These are phyloP conservation scores for Aspergillus brunneoviolaceus DNA, from an alignment of 2,329 filamentous ascomycete genomes.

Conservation along the genomic window DNA sequence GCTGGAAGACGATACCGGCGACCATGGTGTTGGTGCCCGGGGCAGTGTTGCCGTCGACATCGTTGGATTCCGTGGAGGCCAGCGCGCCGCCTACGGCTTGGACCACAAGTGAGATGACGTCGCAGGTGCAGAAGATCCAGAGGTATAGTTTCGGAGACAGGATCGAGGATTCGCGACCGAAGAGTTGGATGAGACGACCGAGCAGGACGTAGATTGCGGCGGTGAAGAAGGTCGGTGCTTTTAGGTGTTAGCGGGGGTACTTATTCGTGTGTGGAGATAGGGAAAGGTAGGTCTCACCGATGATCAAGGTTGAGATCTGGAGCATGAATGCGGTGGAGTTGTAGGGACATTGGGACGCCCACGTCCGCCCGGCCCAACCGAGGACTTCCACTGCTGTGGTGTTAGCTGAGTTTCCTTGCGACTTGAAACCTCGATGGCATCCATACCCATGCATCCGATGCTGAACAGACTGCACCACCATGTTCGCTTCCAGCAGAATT, in stretches of 20 bases:
- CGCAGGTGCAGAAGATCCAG: slow-evolving; percentile 48
- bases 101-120: slow-evolving; percentile 51
- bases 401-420: neutral
- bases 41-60: slow-evolving; percentile 43
- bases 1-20: slow-evolving; percentile 55
- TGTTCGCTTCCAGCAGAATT: neutral
- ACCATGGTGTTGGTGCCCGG: slow-evolving; percentile 46
- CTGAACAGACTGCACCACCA: slow-evolving; percentile 1
- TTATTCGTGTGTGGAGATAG: rapidly evolving
- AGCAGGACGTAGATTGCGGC: slow-evolving; percentile 48
- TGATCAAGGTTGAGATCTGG: slow-evolving; percentile 1
- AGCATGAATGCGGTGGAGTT: neutral
- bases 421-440: neutral
- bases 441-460: neutral
- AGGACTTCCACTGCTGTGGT: neutral
- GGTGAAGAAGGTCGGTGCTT: slow-evolving; percentile 22
- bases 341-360: neutral
- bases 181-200: slow-evolving; percentile 35
- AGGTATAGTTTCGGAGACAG: slow-evolving; percentile 40
- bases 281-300: neutral
- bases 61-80: slow-evolving; percentile 41
- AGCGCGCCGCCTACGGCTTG: slow-evolving; percentile 54
- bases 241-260: neutral
- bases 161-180: slow-evolving; percentile 40
- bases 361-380: neutral